Evolutionary conservation across 805 yeast genomes (phyloP).

Genomic region (Saccharomyces kudriavzevii): DNA sequence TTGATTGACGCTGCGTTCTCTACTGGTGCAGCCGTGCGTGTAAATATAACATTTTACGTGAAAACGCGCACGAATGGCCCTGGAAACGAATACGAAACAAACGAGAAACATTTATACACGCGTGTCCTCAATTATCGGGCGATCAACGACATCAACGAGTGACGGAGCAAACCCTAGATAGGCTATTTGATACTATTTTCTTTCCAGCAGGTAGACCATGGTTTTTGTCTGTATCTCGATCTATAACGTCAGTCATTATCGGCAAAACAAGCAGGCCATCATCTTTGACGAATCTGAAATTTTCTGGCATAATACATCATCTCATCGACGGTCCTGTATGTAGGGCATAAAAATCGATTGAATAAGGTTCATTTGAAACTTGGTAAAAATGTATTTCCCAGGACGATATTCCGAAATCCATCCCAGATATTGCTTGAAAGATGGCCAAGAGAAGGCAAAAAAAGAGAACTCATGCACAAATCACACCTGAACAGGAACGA

Average conservation of each 20-base stretch:
- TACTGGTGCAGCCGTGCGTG: not conserved
- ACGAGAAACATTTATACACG: not conserved
- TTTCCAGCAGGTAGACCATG: not conserved
- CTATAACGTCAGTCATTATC: not conserved
- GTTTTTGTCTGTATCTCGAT: not conserved
- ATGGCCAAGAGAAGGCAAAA: constrained; percentile 60
- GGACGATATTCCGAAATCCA: not conserved
- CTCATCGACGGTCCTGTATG: not conserved
- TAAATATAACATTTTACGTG: not conserved
- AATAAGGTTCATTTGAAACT: too few relatives aligned
- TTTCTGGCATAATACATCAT: not conserved
- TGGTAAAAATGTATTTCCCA: not conserved
- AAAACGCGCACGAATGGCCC: not conserved
- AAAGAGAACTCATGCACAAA: constrained; percentile 76
- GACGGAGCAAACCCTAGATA: too few relatives aligned
- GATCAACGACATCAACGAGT: too few relatives aligned
- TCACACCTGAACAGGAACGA: constrained; percentile 55
- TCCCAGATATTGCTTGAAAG: constrained; percentile 1
- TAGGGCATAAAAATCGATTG: not conserved
- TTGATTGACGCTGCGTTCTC: not conserved
- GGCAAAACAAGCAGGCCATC: not conserved
- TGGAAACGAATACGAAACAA: not conserved
- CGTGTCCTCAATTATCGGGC: too few relatives aligned
- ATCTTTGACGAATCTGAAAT: not conserved
- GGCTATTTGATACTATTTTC: too few relatives aligned